Conservation (phyloP, 176 grass and related monocot genomes). For the Tuctoria greenei region DNA sequence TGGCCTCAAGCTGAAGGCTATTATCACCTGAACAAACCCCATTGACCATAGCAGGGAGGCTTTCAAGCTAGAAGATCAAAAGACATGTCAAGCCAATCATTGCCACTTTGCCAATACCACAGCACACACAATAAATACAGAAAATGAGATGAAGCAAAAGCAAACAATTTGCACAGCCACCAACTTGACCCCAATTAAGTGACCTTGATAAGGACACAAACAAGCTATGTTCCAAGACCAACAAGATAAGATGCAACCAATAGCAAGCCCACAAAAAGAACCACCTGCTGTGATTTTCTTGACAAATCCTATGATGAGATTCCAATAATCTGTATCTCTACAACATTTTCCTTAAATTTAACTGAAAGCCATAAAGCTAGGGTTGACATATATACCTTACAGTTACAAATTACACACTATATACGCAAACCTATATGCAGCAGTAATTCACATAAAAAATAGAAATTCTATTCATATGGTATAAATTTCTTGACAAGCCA, state of each 20-base stretch:
- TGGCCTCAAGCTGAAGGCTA: conserved; percentile 69
- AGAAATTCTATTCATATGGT: background rate
- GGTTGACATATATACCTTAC: background rate
- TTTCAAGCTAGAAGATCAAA: conserved; percentile 73
- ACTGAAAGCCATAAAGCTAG: background rate
- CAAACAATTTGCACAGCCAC: background rate
- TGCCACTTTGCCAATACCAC: background rate
- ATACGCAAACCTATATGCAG: background rate
- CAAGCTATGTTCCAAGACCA: background rate
- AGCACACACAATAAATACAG: background rate
- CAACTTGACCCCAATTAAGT: background rate
- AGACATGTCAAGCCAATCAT: conserved; percentile 24
- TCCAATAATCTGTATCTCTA: background rate
- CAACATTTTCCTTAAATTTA: background rate
- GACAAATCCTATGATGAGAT: background rate
- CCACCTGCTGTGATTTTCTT: background rate
- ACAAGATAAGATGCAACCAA: background rate
- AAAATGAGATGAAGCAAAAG: background rate
- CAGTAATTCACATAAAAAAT: background rate
- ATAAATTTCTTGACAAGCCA: background rate
- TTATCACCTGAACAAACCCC: conserved; percentile 78
- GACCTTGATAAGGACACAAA: background rate
- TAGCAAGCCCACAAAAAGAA: background rate
- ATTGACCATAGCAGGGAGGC: conserved; percentile 80
- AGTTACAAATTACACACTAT: background rate